Base-by-base conservation (phyloP, 495 filamentous ascomycete species). In the Annulohypoxylon maeteangense region DNA sequence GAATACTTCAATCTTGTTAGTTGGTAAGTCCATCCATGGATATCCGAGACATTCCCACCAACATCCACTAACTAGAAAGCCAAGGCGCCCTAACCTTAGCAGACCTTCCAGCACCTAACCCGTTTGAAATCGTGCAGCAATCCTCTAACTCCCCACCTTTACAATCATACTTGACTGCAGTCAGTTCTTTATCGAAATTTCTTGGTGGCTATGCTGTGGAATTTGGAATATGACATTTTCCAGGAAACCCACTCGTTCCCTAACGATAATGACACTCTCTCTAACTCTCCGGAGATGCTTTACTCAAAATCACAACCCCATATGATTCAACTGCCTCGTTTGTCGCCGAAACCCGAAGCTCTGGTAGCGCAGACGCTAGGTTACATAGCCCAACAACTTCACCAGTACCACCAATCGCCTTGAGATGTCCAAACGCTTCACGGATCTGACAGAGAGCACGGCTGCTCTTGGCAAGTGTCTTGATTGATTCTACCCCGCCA, bases 401-500 rank as follows among this genome's bases (percentile, higher is more conserved):
- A 23, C 92, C 89, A 0, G 89, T 87, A 32, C 91, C 90, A 38
- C 90, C 90, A 71, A 97, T 90, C 29, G 91, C 78, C 83, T 96
- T 93, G 57, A 94, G 80, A 67, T 94, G 89, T 2, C 92, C 89
- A 74, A 94, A 96, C 0, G 92, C 89, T 79, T 96, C 92, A 62
- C 92, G 87, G 22, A 97, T 82, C 91, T 91, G 97, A 81, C 94
- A 91, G 57, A 93, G 81, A 1, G 91, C 92, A 20, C 93, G 87
- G 4, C 94, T 93, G 61, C 88, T 92, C 80, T 89, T 89, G 36
- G 85, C 78, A 4, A 97, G 84, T 1, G 84, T 84, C 50, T 79
- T 74, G 18, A 84, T 66, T 11, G 91, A 84, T 60, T 93, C 83
- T 0, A 84, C 82, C 0, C 93, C 93, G 16, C 92, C 92, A 16